A percentile compares a stretch with the other conserved stretches of the same genome.
These are phyloP conservation scores for Cyclotella choctawhatcheeana DNA, from an alignment of 108 stramenopile genomes.

Conservation along the genomic window DNA sequence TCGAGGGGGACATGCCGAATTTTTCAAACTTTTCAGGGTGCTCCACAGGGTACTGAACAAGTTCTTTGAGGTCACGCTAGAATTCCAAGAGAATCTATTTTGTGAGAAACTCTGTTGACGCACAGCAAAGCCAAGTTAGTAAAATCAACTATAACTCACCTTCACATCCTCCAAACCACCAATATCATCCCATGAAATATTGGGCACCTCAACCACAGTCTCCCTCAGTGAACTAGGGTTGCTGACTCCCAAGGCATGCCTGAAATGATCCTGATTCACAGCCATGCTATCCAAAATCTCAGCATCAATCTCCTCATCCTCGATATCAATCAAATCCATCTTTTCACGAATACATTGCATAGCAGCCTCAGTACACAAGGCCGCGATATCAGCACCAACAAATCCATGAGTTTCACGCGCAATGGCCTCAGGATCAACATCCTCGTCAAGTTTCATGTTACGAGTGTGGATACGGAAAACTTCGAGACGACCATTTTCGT, in stretches of 20 bases:
- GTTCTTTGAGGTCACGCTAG: conserved; percentile 99
- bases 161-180: conserved; percentile 98
- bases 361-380: conserved; percentile 99
- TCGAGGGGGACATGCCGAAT: conserved; percentile 98
- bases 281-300: conserved; percentile 99
- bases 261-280: conserved; percentile 99
- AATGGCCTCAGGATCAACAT: conserved; percentile 98
- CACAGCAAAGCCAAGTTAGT: background rate
- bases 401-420: conserved; percentile 98
- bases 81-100: no score
- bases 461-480: conserved; percentile 99
- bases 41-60: conserved; percentile 99
- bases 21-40: conserved; percentile 99
- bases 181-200: conserved; percentile 98
- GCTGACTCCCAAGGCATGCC: conserved; percentile 93
- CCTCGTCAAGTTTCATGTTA: conserved; percentile 99
- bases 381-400: conserved; percentile 99
- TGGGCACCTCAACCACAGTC: conserved; percentile 99
- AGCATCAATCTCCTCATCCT: conserved; percentile 99
- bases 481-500: conserved; percentile 99
- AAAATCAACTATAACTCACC: conserved; percentile 54
- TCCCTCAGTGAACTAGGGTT: conserved; percentile 99
- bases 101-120: no score
- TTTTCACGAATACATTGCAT: conserved; percentile 99
- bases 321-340: conserved; percentile 99